Percentiles rank a stretch among this genome's conserved stretches.
phyloP scores from a whole-genome alignment of 345 rosid species.

The Syzygium aqueum region DNA sequence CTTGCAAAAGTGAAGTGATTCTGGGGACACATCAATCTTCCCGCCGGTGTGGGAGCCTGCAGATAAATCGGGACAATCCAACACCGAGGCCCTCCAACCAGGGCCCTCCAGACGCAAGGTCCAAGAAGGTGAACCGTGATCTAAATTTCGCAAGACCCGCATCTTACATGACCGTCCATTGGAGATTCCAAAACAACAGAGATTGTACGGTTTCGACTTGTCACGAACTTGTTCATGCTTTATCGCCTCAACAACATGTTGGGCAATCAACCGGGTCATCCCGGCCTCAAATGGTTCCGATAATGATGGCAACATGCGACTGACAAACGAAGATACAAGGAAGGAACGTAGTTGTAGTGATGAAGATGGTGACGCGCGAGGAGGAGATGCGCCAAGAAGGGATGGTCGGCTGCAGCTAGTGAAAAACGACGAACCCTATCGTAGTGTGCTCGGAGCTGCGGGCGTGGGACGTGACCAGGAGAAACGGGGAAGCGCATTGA shows the following conservation, averaged over 20 bases:
- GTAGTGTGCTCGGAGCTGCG: background rate
- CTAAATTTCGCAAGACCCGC: background rate
- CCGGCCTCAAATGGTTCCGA: accelerated
- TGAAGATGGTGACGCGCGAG: background rate
- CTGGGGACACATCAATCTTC: background rate
- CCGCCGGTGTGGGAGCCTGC: background rate
- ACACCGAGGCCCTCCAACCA: background rate
- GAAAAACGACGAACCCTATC: background rate
- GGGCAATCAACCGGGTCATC: background rate
- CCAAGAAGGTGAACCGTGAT: background rate
- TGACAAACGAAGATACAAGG: background rate
- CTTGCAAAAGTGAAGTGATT: background rate
- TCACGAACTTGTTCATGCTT: background rate
- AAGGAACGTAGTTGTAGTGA: background rate
- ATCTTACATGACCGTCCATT: background rate
- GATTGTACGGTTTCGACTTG: background rate
- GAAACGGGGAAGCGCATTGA: background rate
- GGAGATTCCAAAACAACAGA: background rate
- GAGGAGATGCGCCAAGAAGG: background rate
- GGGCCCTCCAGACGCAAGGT: background rate
- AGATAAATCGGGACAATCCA: background rate
- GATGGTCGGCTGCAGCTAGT: background rate
- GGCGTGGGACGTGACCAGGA: background rate
- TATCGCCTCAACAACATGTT: background rate
- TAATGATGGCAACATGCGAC: background rate